Conservation (phyloP, 1,139 yeast species). For the Yamadazyma buinensis region DNA sequence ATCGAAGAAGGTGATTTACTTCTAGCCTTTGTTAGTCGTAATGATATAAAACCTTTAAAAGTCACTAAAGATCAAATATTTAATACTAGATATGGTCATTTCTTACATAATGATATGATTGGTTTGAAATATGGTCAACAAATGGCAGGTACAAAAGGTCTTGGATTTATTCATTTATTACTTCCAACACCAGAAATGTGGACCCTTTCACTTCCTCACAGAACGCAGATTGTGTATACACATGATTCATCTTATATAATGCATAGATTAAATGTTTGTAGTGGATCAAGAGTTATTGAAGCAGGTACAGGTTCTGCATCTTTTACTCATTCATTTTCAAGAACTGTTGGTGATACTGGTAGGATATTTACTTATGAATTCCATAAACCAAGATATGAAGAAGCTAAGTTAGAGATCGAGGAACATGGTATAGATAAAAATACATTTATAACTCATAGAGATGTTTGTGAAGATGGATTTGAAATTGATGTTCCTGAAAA, state of each 20-base stretch:
- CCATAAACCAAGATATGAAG: slow-evolving; percentile 77
- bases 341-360: slow-evolving; percentile 66
- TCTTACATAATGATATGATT: slow-evolving; percentile 77
- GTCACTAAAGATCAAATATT: slow-evolving; percentile 57
- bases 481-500: slow-evolving; percentile 40
- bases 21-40: slow-evolving; percentile 79
- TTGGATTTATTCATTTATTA: slow-evolving; percentile 82
- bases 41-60: slow-evolving; percentile 69
- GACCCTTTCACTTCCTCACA: slow-evolving; percentile 91
- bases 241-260: slow-evolving; percentile 91
- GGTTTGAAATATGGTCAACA: slow-evolving; percentile 85
- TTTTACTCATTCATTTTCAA: slow-evolving; percentile 87
- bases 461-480: slow-evolving; percentile 89
- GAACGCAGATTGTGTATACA: slow-evolving; percentile 96
- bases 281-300: slow-evolving; percentile 81
- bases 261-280: slow-evolving; percentile 70
- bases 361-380: slow-evolving; percentile 82
- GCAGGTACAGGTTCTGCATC: slow-evolving; percentile 99
- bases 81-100: slow-evolving; percentile 86
- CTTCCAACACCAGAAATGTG: slow-evolving; percentile 95
- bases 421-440: slow-evolving; percentile 60
- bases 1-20: slow-evolving; percentile 86
- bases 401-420: slow-evolving; percentile 74
- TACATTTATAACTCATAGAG: slow-evolving; percentile 74
- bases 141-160: slow-evolving; percentile 71